Evolutionary conservation across 129 eudicot species (phyloP).

Genomic region (Oenanthe sinensis): DNA sequence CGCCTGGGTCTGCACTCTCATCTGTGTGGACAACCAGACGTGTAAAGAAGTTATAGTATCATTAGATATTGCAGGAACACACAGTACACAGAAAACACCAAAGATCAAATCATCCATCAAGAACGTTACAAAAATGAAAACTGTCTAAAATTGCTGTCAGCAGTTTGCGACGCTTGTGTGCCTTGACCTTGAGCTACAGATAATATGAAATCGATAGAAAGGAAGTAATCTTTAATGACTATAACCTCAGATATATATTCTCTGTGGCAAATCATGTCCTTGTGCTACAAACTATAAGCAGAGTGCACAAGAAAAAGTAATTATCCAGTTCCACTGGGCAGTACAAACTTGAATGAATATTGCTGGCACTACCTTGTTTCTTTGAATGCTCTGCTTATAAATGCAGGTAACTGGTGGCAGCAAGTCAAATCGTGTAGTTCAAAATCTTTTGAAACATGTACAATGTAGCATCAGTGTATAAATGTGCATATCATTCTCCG

Average conservation of each 20-base stretch:
- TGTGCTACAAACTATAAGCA: neutral
- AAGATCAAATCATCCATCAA: neutral
- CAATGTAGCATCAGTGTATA: neutral
- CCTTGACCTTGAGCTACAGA: neutral
- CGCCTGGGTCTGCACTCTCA: neutral
- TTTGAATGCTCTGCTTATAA: neutral
- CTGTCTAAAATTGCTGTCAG: neutral
- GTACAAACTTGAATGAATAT: neutral
- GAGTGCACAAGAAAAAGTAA: neutral
- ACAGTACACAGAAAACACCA: neutral
- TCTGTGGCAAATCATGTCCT: neutral
- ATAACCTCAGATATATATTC: neutral
- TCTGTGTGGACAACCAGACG: neutral
- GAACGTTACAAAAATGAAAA: neutral
- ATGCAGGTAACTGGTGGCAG: neutral
- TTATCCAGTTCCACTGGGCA: neutral
- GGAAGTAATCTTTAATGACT: neutral
- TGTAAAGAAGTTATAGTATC: neutral
- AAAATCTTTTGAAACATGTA: neutral
- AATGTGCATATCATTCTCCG: conserved; percentile 16
- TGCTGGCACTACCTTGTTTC: neutral
- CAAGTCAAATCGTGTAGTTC: neutral
- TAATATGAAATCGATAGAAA: neutral
- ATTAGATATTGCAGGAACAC: neutral
- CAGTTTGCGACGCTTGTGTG: neutral